Evolutionary conservation across 371 early-diverging fungal species (phyloP).

Genomic region (Cokeromyces recurvatus): DNA sequence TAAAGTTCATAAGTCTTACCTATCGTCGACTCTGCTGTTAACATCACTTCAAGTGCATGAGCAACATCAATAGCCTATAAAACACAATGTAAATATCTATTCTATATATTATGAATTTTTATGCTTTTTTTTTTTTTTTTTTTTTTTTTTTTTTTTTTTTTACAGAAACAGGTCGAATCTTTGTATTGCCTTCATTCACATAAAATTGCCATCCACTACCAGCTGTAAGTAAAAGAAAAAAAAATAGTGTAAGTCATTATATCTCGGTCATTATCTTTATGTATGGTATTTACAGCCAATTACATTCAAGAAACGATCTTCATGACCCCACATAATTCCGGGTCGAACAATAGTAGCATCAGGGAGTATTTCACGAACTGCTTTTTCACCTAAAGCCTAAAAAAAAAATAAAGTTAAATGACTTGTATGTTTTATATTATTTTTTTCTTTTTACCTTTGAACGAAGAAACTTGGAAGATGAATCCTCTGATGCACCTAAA

Average conservation of each 20-base stretch:
- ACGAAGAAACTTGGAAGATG: conserved; percentile 73
- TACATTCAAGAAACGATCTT: conserved; percentile 91
- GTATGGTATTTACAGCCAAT: conserved; percentile 63
- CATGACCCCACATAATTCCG: conserved; percentile 84
- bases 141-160: conserved; percentile 13
- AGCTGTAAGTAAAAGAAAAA: conserved; percentile 5
- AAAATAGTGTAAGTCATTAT: background rate
- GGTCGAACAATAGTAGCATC: conserved; percentile 93
- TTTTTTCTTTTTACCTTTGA: conserved; percentile 77
- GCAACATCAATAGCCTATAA: conserved; percentile 84
- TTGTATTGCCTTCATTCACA: conserved; percentile 70
- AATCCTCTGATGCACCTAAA: conserved; percentile 76
- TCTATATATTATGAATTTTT: too few relatives aligned
- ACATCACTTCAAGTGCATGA: conserved; percentile 70
- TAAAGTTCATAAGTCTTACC: conserved; percentile 91
- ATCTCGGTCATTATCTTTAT: background rate
- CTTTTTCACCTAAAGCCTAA: conserved; percentile 86
- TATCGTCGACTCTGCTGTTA: conserved; percentile 64
- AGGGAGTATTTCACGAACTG: conserved; percentile 84
- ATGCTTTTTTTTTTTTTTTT: too few relatives aligned
- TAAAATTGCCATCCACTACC: conserved; percentile 61
- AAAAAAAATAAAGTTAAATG: background rate
- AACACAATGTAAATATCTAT: too few relatives aligned
- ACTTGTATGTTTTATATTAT: background rate
- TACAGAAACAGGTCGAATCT: conserved; percentile 81